Evolutionary conservation across 1,139 yeast species (phyloP).

Genomic region (Taphrina sp.): DNA sequence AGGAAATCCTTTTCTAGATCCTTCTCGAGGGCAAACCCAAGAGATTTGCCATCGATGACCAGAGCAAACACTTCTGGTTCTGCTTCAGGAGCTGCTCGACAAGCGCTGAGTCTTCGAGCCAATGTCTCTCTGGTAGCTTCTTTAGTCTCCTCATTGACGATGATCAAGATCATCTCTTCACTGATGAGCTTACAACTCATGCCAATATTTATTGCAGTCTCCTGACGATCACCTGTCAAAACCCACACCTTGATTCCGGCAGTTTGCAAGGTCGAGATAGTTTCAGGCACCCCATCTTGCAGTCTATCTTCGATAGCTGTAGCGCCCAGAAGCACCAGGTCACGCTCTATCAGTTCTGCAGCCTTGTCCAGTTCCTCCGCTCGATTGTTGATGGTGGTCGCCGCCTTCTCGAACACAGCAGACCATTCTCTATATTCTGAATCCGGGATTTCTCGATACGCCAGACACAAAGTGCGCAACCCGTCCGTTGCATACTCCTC

Average conservation of each 20-base stretch:
- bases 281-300: conserved; percentile 98
- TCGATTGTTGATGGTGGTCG: conserved; percentile 76
- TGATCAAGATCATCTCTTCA: conserved; percentile 91
- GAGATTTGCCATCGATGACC: conserved; percentile 89
- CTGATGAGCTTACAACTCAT: conserved; percentile 92
- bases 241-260: conserved; percentile 99
- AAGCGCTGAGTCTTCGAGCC: conserved; percentile 70
- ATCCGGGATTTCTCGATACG: conserved; percentile 75
- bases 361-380: conserved; percentile 74
- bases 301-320: conserved; percentile 97
- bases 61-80: conserved; percentile 83
- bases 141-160: conserved; percentile 80
- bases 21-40: conserved; percentile 77
- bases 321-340: conserved; percentile 82
- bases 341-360: conserved; percentile 79
- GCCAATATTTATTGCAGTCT: conserved; percentile 98
- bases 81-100: conserved; percentile 56
- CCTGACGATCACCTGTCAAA: conserved; percentile 96
- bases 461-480: conserved; percentile 88
- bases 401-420: conserved; percentile 65
- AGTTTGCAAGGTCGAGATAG: conserved; percentile 87
- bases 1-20: conserved; percentile 76
- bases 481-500: conserved; percentile 98
- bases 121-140: conserved; percentile 72
- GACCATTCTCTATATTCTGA: conserved; percentile 71